Percentiles rank a stretch among this genome's conserved stretches.
Evolutionary conservation across 2,329 filamentous ascomycete species (phyloP).

Genomic region (Fusarium torreyae): DNA sequence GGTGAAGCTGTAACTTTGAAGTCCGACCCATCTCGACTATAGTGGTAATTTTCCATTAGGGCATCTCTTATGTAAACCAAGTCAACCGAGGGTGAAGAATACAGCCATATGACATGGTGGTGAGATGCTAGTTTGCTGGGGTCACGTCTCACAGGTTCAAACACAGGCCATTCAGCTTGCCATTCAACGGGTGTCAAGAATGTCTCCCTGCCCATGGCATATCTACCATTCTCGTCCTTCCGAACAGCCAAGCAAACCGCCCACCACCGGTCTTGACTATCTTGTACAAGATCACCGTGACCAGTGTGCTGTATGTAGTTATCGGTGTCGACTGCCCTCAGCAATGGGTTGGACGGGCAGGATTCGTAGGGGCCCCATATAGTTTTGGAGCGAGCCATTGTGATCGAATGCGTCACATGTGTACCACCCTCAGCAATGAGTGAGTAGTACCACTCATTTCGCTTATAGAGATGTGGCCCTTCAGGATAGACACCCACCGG

Average conservation of each 20-base stretch:
- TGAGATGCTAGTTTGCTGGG: background rate
- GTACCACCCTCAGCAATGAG: slow-evolving; percentile 26
- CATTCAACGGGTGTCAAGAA: slow-evolving; percentile 17
- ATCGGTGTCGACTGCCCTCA: slow-evolving; percentile 1
- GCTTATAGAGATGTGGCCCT: slow-evolving; percentile 22
- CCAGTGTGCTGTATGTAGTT: slow-evolving; percentile 17
- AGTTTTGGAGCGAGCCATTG: slow-evolving; percentile 8
- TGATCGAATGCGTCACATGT: slow-evolving; percentile 25
- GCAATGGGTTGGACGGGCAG: slow-evolving; percentile 9
- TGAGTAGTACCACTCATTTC: slow-evolving; percentile 22
- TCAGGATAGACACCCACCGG: slow-evolving; percentile 10
- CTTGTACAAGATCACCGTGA: slow-evolving; percentile 18
- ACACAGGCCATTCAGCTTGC: slow-evolving; percentile 12
- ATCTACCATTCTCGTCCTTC: slow-evolving; percentile 8
- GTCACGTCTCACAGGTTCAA: slow-evolving; percentile 3
- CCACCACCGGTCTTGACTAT: slow-evolving; percentile 21
- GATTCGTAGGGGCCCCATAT: slow-evolving; percentile 27
- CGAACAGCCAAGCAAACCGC: slow-evolving; percentile 22
- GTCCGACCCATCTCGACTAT: slow-evolving; percentile 3
- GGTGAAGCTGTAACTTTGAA: background rate
- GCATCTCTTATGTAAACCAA: no score
- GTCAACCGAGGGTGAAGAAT: no score
- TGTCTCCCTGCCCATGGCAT: slow-evolving; percentile 21
- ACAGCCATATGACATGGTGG: no score
- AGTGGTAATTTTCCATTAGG: slow-evolving; percentile 11